These are phyloP conservation scores for Pluteus cervinus DNA, from an alignment of 768 basidiomycete species.

Conservation along the genomic window DNA sequence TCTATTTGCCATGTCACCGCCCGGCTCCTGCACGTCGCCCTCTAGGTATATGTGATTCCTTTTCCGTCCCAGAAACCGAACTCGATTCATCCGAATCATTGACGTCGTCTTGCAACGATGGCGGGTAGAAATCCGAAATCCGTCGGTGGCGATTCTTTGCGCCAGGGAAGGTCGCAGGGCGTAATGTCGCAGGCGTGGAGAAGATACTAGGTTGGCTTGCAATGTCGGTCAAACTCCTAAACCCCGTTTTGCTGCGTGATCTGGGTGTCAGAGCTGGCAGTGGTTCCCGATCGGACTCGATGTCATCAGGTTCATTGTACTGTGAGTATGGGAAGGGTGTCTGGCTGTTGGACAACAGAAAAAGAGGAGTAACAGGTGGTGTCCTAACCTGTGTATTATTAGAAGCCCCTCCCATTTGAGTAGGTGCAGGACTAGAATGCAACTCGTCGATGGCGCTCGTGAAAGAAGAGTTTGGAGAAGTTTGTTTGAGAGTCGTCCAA, in stretches of 20 bases:
- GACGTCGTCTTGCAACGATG: no score
- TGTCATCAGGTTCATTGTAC: slow-evolving; percentile 22
- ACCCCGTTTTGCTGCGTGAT: no score
- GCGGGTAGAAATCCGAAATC: no score
- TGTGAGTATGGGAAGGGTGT: slow-evolving; percentile 50
- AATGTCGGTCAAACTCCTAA: slow-evolving; percentile 48
- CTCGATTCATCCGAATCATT: slow-evolving; percentile 34
- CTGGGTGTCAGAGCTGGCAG: no score
- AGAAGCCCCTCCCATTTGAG: neutral
- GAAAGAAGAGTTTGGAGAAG: no score
- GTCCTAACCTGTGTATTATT: neutral
- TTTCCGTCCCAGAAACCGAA: slow-evolving; percentile 34
- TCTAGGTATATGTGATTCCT: slow-evolving; percentile 56
- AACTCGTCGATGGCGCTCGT: slow-evolving; percentile 29
- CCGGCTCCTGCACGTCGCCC: slow-evolving; percentile 45
- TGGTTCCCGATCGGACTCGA: no score
- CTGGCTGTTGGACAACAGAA: slow-evolving; percentile 49
- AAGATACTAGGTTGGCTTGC: slow-evolving; percentile 33
- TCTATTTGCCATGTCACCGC: no score
- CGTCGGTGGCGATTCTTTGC: no score
- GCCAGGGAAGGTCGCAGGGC: slow-evolving; percentile 22
- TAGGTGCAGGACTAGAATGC: slow-evolving; percentile 15
- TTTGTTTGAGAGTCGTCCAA: no score
- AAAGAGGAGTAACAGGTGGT: slow-evolving; percentile 30
- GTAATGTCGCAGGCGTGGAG: slow-evolving; percentile 21